Evolutionary conservation across 2,329 filamentous ascomycete species (phyloP).

Genomic region (Neofusicoccum sp.): DNA sequence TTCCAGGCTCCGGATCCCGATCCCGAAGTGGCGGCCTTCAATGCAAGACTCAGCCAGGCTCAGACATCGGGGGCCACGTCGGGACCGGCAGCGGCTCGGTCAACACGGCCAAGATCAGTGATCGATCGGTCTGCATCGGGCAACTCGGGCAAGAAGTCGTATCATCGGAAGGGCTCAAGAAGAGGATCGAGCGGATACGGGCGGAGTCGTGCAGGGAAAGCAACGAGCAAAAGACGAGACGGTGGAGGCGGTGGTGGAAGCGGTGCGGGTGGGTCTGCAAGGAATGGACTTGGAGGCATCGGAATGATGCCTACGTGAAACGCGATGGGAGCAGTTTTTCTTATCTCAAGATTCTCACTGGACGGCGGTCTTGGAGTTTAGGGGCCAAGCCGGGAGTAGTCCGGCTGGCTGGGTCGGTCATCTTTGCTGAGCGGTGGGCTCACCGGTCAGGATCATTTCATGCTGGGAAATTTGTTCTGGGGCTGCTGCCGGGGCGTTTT

Average conservation of each 20-base stretch:
- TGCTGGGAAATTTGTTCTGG: not conserved
- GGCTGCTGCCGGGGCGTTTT: not conserved
- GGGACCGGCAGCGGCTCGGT: not conserved
- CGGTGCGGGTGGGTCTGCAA: slow-evolving; percentile 21
- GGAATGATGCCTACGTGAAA: slow-evolving; percentile 43
- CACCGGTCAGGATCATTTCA: not conserved
- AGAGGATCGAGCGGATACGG: slow-evolving; percentile 17
- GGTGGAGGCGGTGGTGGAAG: slow-evolving; percentile 17
- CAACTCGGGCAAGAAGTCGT: not conserved
- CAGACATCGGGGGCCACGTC: not conserved
- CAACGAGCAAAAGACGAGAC: slow-evolving; percentile 5
- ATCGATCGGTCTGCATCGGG: not conserved
- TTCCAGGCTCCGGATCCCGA: slow-evolving; percentile 5
- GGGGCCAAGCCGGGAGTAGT: not conserved
- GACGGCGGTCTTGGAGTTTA: not conserved
- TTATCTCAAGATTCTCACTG: not conserved
- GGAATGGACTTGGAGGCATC: slow-evolving; percentile 29
- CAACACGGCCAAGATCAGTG: not conserved
- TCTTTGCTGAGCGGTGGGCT: not conserved
- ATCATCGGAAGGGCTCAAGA: slow-evolving; percentile 16
- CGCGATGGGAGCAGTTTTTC: not conserved
- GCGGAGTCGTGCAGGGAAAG: slow-evolving; percentile 22
- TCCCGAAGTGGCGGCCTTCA: slow-evolving; percentile 22
- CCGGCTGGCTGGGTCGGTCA: not conserved
- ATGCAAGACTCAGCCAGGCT: slow-evolving; percentile 9